Evolutionary conservation across 1,284 basidiomycete genomes (phyloP).

Genomic region (Rhodotorula glutinis): DNA sequence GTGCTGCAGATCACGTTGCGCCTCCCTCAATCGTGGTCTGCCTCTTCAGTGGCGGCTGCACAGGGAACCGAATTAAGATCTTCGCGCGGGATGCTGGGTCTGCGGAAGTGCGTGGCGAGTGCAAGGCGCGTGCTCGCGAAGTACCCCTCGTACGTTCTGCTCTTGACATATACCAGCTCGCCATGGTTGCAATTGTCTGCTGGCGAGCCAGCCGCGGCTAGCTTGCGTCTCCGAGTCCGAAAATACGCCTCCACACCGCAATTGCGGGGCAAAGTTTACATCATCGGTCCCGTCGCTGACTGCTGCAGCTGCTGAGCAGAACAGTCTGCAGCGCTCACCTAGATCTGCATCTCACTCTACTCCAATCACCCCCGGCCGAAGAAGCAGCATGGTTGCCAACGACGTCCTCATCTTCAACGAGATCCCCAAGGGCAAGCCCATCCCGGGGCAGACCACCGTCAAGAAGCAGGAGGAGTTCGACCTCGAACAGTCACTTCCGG

Average conservation of each 20-base stretch:
- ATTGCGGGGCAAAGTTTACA: too few species aligned
- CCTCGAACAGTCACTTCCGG: constrained; percentile 52
- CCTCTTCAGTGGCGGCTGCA: not conserved
- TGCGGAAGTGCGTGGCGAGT: too few species aligned
- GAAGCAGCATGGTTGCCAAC: constrained; percentile 33
- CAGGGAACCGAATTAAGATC: not conserved
- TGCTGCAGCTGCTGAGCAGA: too few species aligned
- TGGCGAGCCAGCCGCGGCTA: not conserved
- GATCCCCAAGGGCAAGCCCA: constrained; percentile 39
- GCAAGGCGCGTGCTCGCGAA: too few species aligned
- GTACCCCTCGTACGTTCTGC: too few species aligned
- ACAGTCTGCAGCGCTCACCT: too few species aligned
- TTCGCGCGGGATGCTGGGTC: not conserved
- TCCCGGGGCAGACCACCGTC: constrained; percentile 46
- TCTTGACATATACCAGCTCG: too few species aligned
- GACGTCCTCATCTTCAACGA: constrained; percentile 49
- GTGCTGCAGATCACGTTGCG: too few species aligned
- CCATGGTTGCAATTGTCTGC: too few species aligned
- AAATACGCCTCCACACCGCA: not conserved
- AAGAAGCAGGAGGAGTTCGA: constrained; percentile 56
- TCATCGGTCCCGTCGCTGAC: not conserved
- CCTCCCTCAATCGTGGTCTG: too few species aligned
- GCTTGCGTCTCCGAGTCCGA: not conserved
- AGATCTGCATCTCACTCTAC: too few species aligned
- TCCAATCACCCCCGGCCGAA: too few species aligned